Evolutionary conservation across 176 grass and related monocot genomes (phyloP), one percentile per base, ranked within the genome.

Genomic region (Zoysia pacifica): DNA sequence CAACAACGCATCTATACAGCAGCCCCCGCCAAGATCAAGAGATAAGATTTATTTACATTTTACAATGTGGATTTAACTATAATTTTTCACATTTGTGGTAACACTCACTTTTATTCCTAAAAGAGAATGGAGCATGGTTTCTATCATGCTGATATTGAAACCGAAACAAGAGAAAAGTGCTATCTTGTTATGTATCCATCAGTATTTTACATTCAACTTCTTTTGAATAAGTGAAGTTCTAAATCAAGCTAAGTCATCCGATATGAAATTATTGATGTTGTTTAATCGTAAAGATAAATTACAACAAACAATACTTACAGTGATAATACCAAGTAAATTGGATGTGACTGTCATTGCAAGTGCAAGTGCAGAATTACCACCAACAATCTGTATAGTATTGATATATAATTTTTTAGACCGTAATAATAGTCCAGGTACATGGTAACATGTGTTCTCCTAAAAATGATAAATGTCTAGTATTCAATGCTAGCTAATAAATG

Each of bases 271-370:
- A 67, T 51, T 63, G 11, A 37, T 15, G 5, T 11, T 67, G 48
- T 41, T 79, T 75, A 39, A 53, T 28, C 14, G 45, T 18, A 38
- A 69, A 69, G 5, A 61, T 35, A 61, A 67, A 63, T 10, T 40
- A 53, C n/a, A 86, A 44, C 6, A 61, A 88, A 6, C 10, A 56
- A 38, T 72, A 72, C 91, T 90, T 86, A 98, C 95, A 79, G 80
- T 89, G 56, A 94, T 75, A 91, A 94, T 98, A 61, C 95, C 95
- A 86, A 98, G 65, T 65, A 98, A 88, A 74, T 98, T 94, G 76
- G 95, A 98, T 77, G 86, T 67, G 87, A 91, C 81, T 7, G 90
- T 98, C 95, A 98, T 93, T 72, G 83, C 78, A 89, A 94, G 90
- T 81, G 95, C 90, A 91, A 98, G 83, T 81, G 92, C 92, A 78